Percentiles rank a stretch among this genome's conserved stretches.
Conservation (phyloP, 495 filamentous ascomycete species). For the Letharia lupina region DNA sequence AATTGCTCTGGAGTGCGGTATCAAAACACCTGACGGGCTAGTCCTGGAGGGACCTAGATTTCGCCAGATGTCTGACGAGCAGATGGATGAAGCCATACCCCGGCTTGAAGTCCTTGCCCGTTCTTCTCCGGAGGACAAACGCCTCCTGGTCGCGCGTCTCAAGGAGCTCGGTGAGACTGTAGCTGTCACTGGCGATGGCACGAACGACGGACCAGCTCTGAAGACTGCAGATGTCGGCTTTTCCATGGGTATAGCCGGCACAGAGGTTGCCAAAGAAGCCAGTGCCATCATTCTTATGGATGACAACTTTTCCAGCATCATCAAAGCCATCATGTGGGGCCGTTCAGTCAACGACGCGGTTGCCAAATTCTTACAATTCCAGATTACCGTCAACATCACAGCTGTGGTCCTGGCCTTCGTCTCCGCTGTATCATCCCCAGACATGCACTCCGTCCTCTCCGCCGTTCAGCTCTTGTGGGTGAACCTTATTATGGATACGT, state of each 20-base stretch:
- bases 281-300: slow-evolving; percentile 89
- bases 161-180: slow-evolving; percentile 73
- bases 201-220: slow-evolving; percentile 81
- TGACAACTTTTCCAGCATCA: slow-evolving; percentile 82
- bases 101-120: slow-evolving; percentile 74
- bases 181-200: slow-evolving; percentile 82
- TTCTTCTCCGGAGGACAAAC: slow-evolving; percentile 83
- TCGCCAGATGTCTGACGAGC: slow-evolving; percentile 59
- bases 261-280: slow-evolving; percentile 89
- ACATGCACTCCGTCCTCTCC: slow-evolving; percentile 64
- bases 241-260: slow-evolving; percentile 87
- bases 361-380: slow-evolving; percentile 85
- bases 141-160: slow-evolving; percentile 64
- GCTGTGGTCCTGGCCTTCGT: slow-evolving; percentile 79
- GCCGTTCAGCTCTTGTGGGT: slow-evolving; percentile 88
- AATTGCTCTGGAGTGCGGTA: slow-evolving; percentile 77
- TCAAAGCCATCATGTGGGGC: slow-evolving; percentile 85
- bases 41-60: slow-evolving; percentile 82
- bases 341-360: slow-evolving; percentile 87
- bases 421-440: slow-evolving; percentile 60
- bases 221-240: slow-evolving; percentile 84
- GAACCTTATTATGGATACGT: slow-evolving; percentile 91
- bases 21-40: slow-evolving; percentile 61
- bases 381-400: slow-evolving; percentile 86
- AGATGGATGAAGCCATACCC: slow-evolving; percentile 67